A percentile compares a stretch with the other conserved stretches of the same genome.
These are phyloP conservation scores for Coemansia sp. DNA, from an alignment of 192 early-diverging fungal genomes.

Conservation along the genomic window DNA sequence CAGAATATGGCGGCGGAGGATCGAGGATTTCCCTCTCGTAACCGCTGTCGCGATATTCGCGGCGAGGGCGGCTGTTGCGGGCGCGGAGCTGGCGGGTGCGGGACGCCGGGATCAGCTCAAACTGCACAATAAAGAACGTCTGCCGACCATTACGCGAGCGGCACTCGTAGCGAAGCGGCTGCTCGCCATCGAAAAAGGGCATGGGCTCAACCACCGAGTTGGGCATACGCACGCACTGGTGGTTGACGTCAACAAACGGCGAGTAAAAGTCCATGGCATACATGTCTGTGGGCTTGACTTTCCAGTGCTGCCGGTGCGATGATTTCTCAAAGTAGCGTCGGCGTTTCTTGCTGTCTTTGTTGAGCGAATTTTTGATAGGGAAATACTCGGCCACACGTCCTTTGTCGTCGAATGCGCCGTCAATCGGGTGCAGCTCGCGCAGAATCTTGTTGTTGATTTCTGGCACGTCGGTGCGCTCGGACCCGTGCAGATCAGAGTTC, in stretches of 20 bases:
- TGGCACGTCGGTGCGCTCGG: slow-evolving; percentile 27
- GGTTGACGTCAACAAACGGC: slow-evolving; percentile 55
- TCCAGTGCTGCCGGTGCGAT: slow-evolving; percentile 46
- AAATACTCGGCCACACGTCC: slow-evolving; percentile 54
- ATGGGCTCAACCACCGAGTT: slow-evolving; percentile 54
- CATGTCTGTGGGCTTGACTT: slow-evolving; percentile 38
- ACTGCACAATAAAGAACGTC: slow-evolving; percentile 54
- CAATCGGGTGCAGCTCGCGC: slow-evolving; percentile 48
- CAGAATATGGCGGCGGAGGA: slow-evolving; percentile 51
- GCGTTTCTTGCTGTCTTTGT: slow-evolving; percentile 54
- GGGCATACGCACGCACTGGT: slow-evolving; percentile 57
- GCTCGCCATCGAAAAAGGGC: slow-evolving; percentile 52
- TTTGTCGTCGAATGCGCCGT: slow-evolving; percentile 44
- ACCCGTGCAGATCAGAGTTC: slow-evolving; percentile 45
- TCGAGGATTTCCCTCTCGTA: slow-evolving; percentile 55
- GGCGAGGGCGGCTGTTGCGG: slow-evolving; percentile 29
- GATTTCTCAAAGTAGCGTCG: slow-evolving; percentile 50
- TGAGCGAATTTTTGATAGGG: slow-evolving; percentile 45
- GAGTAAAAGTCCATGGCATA: slow-evolving; percentile 55
- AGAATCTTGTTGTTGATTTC: slow-evolving; percentile 54
- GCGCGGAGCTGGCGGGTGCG: slow-evolving; percentile 39
- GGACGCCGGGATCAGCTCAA: slow-evolving; percentile 51
- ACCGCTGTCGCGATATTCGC: slow-evolving; percentile 54
- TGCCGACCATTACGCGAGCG: slow-evolving; percentile 39
- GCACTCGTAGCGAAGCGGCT: slow-evolving; percentile 54